A percentile compares a stretch with the other conserved stretches of the same genome.
phyloP scores from a whole-genome alignment of 257 asterid genomes.

The Plantago major region DNA sequence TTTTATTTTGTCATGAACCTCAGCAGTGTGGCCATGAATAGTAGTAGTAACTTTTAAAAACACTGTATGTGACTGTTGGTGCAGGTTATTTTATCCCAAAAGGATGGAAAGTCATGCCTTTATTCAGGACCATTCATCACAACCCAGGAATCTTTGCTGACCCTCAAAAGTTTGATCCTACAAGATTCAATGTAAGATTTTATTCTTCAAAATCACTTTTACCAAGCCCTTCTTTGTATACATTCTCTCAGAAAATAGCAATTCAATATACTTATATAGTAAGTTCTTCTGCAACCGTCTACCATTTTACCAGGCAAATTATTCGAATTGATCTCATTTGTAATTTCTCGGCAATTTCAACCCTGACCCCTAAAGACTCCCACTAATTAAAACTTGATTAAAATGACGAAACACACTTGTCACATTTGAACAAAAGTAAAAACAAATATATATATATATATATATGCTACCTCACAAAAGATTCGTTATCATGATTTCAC shows the following conservation, averaged over 20 bases:
- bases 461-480: too few relatives aligned
- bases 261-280: conserved; percentile 5
- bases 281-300: too few relatives aligned
- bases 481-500: too few relatives aligned
- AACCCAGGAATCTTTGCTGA: conserved; percentile 79
- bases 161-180: conserved; percentile 94
- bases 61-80: neutral
- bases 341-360: neutral
- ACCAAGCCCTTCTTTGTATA: too few relatives aligned
- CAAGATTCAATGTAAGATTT: conserved; percentile 84
- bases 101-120: conserved; percentile 98
- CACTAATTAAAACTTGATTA: too few relatives aligned
- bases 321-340: neutral
- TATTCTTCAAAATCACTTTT: neutral
- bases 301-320: too few relatives aligned
- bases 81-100: conserved; percentile 79
- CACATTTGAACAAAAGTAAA: too few relatives aligned
- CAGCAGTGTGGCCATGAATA: neutral
- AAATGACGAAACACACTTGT: too few relatives aligned
- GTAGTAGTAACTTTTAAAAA: too few relatives aligned
- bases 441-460: too few relatives aligned
- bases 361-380: too few relatives aligned
- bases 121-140: conserved; percentile 86
- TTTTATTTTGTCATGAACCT: too few relatives aligned
- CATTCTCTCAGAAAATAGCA: neutral